phyloP scores from a whole-genome alignment of 2,329 filamentous ascomycete species.

The Sarocladium kiliense region DNA sequence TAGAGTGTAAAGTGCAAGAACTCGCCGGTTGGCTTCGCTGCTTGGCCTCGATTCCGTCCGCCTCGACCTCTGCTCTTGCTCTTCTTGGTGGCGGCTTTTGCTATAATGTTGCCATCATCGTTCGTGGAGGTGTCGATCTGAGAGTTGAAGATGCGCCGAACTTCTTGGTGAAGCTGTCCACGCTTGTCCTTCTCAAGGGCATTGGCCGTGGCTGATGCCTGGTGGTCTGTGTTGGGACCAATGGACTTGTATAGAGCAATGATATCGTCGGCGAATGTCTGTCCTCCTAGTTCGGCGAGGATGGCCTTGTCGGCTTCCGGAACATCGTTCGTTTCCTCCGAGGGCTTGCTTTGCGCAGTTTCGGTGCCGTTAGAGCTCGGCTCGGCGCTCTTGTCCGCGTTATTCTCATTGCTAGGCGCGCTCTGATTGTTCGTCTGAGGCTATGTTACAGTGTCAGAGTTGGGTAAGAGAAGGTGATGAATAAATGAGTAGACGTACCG shows the following conservation, averaged over 20 bases:
- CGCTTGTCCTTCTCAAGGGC: constrained; percentile 36
- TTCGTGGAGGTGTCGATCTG: constrained; percentile 70
- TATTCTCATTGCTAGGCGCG: not conserved
- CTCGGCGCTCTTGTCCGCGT: constrained; percentile 11
- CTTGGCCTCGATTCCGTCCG: constrained; percentile 17
- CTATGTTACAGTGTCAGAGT: not conserved
- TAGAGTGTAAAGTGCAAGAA: constrained; percentile 89
- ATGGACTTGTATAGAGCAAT: constrained; percentile 35
- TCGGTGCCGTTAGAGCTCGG: constrained; percentile 13
- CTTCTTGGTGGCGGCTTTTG: constrained; percentile 53
- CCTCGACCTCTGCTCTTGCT: constrained; percentile 18
- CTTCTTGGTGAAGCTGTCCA: constrained; percentile 48
- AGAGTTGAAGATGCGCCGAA: constrained; percentile 76
- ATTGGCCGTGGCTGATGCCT: constrained; percentile 30
- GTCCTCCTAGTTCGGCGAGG: constrained; percentile 34
- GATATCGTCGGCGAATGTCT: constrained; percentile 33
- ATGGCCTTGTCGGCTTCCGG: constrained; percentile 25
- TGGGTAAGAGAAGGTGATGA: not conserved
- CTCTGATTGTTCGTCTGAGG: not conserved
- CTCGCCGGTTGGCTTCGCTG: constrained; percentile 50
- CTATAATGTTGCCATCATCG: constrained; percentile 54
- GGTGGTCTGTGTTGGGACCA: constrained; percentile 22
- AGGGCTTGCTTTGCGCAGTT: constrained; percentile 11
- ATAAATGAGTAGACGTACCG: not conserved
- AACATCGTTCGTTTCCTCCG: constrained; percentile 17